Base-by-base conservation (phyloP, 495 filamentous ascomycete species). In the Neurospora pannonica region DNA sequence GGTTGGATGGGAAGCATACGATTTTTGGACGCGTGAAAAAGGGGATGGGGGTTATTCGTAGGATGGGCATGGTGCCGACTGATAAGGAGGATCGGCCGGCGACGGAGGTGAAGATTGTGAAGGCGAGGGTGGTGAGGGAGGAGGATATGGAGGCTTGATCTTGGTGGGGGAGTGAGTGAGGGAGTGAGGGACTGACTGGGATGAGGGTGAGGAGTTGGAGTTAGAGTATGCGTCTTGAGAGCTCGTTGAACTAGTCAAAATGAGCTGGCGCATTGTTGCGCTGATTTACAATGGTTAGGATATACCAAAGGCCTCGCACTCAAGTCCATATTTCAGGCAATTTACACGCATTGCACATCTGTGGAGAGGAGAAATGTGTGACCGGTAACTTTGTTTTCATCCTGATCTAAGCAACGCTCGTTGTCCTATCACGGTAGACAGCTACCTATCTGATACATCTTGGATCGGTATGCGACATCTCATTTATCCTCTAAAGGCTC, bases 1-100 rank as follows among this genome's bases (percentile, higher is more conserved):
- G 96, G 96, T 84, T 99, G 74, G 97, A 99, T 83, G 94, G 94
- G 37, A 97, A 97, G 82, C 96, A 99, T 83, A 97, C 96, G 7
- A 97, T 99, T 77, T 99, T 99, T 80, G 96, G 97, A 10, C 85
- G 97, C 60, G 94, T 99, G 34, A 96, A 93, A 83, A 89, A 83
- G 73, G 96, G 96, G 9, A 89, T 99, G 87, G 83, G 86, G 42
- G 86, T 97, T 9, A 92, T 99, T 54, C 90, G 93, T 85, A 86
- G 95, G 71, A 94, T 99, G 91, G 97, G 96, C 4, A 81, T 96
- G 73, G 94, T 97, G 46, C 96, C 93, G 86, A 97, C 94, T 3
- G 94, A 89, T 21, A 78, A 77, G 21, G 92, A 94, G 74, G 96
- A 99, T 82, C 82, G 91, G 78, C 96, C 96, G 4, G 78, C 88